Evolutionary conservation across 129 eudicot species (phyloP).

Genomic region (Chrysanthemum lavandulifolium): DNA sequence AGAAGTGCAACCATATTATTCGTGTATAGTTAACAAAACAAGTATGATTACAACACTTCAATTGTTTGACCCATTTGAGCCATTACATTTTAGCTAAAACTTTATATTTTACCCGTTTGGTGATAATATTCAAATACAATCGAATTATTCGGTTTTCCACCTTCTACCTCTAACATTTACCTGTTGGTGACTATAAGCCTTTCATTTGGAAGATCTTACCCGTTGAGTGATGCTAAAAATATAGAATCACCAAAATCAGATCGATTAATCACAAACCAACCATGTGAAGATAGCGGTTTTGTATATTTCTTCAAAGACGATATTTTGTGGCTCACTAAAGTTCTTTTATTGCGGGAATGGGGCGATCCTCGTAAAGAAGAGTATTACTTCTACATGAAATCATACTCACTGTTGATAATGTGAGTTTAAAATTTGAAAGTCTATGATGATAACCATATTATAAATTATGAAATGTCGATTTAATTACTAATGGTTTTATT

Average conservation of each 20-base stretch:
- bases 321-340: slow-evolving; percentile 6
- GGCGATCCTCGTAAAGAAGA: slow-evolving; percentile 96
- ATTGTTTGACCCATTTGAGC: background rate
- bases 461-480: slow-evolving; percentile 7
- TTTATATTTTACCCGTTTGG: background rate
- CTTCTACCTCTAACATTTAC: background rate
- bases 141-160: background rate
- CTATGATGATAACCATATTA: background rate
- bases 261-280: too few species aligned
- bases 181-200: background rate
- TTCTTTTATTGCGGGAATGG: slow-evolving; percentile 73
- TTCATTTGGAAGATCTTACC: background rate
- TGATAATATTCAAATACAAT: background rate
- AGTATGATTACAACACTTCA: background rate
- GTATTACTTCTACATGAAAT: slow-evolving; percentile 85
- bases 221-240: background rate
- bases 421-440: slow-evolving; percentile 34
- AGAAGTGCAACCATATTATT: too few species aligned
- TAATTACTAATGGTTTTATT: slow-evolving; percentile 9
- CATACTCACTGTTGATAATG: slow-evolving; percentile 94
- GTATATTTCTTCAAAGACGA: background rate
- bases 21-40: too few species aligned
- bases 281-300: background rate
- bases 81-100: background rate
- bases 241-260: background rate